phyloP scores from a whole-genome alignment of 108 stramenopile genomes.

The Fragilaria crotonensis region DNA sequence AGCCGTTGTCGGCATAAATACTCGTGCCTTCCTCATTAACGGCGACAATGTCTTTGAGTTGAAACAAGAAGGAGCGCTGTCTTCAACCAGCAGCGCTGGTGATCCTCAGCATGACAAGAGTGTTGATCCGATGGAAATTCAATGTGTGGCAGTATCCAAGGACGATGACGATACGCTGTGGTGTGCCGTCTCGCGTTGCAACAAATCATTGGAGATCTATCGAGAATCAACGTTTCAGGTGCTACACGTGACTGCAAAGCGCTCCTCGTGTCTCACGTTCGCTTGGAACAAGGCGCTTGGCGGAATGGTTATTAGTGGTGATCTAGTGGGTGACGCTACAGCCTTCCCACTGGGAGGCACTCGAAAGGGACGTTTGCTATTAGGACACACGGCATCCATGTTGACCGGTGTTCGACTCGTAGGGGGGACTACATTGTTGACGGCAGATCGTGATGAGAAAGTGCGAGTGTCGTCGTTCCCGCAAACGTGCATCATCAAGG shows the following conservation, averaged over 20 bases:
- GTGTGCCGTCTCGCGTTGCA: constrained; percentile 54
- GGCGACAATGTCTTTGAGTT: neutral
- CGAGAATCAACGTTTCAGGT: constrained; percentile 4
- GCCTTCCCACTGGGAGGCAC: constrained; percentile 42
- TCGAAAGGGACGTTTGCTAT: constrained; percentile 27
- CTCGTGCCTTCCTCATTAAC: neutral
- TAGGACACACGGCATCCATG: constrained; percentile 89
- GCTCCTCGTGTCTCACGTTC: constrained; percentile 42
- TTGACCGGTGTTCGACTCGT: constrained; percentile 40
- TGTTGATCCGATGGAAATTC: no score
- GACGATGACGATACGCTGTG: constrained; percentile 13
- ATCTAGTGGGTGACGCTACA: constrained; percentile 70
- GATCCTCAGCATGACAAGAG: no score
- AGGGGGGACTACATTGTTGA: constrained; percentile 31
- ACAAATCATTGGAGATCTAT: constrained; percentile 57
- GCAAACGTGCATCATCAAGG: constrained; percentile 45
- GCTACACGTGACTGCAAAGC: constrained; percentile 45
- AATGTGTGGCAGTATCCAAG: constrained; percentile 40
- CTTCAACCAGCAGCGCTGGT: no score
- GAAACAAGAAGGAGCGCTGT: no score
- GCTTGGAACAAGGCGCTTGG: constrained; percentile 15
- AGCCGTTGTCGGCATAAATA: neutral
- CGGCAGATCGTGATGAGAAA: constrained; percentile 84
- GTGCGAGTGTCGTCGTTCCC: constrained; percentile 73
- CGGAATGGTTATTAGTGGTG: constrained; percentile 49